A percentile compares a stretch with the other conserved stretches of the same genome.
Evolutionary conservation across 2,329 filamentous ascomycete genomes (phyloP).

Genomic region (Erysiphe pulchra): DNA sequence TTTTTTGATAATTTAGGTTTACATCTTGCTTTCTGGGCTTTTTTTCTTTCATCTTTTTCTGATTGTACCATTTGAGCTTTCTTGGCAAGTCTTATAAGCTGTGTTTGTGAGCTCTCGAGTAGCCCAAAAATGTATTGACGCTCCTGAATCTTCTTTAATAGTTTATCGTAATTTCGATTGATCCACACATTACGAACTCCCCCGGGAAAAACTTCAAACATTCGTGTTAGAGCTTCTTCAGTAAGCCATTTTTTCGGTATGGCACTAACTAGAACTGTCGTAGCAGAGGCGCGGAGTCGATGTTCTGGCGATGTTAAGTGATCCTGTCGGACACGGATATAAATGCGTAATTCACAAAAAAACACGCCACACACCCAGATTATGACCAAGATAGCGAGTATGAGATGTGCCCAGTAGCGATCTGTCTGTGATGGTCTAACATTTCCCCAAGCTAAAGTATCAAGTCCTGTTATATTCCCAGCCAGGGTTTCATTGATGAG

Average conservation of each 20-base stretch:
- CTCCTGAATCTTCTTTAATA: conserved; percentile 61
- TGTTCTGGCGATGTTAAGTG: conserved; percentile 90
- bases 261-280: conserved; percentile 75
- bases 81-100: conserved; percentile 56
- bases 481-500: conserved; percentile 9
- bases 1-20: conserved; percentile 6
- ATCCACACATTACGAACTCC: conserved; percentile 93
- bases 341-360: conserved; percentile 64
- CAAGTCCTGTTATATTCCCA: conserved; percentile 29
- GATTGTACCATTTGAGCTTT: conserved; percentile 47
- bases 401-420: conserved; percentile 62
- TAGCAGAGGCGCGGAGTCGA: conserved; percentile 75
- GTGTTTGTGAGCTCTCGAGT: conserved; percentile 64
- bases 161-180: conserved; percentile 63
- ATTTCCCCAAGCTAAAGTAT: conserved; percentile 73
- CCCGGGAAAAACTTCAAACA: conserved; percentile 92
- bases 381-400: conserved; percentile 55
- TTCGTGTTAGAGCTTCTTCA: conserved; percentile 49
- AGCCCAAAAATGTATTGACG: conserved; percentile 43
- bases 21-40: conserved; percentile 23
- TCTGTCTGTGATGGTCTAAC: conserved; percentile 36
- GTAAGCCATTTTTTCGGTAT: conserved; percentile 83
- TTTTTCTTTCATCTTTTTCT: conserved; percentile 15
- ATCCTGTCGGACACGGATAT: conserved; percentile 80
- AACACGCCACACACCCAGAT: conserved; percentile 70